Conservation (phyloP, 768 basidiomycete species). For the Sarcodon aspratus region DNA sequence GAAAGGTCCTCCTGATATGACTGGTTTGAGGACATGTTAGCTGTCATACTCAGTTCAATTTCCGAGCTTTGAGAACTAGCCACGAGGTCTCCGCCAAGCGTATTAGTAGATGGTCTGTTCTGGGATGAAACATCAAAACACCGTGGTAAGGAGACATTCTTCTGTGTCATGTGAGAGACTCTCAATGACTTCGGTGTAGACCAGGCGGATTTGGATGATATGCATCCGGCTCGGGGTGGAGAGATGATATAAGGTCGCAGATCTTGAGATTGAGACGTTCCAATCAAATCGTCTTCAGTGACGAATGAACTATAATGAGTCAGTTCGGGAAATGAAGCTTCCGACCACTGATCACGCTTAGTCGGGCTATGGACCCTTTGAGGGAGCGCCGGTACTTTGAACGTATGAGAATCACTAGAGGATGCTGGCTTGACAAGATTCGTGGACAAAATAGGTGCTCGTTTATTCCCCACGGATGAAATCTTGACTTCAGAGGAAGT, state of each 20-base stretch:
- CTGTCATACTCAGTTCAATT: slow-evolving; percentile 5
- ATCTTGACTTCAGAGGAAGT: too few species aligned
- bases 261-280: slow-evolving; percentile 5
- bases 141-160: not conserved
- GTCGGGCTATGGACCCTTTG: not conserved
- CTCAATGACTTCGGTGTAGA: slow-evolving; percentile 2
- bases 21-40: not conserved
- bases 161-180: not conserved
- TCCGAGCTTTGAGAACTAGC: slow-evolving; percentile 11
- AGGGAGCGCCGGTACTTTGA: slow-evolving; percentile 4
- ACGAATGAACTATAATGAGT: not conserved
- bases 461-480: too few species aligned
- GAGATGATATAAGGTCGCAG: not conserved
- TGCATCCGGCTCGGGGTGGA: not conserved
- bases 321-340: not conserved
- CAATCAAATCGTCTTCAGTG: not conserved
- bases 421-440: too few species aligned
- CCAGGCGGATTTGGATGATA: not conserved
- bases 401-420: not conserved
- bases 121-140: slow-evolving; percentile 10
- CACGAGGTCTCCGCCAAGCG: slow-evolving; percentile 3
- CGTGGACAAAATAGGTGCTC: too few species aligned
- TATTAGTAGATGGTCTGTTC: slow-evolving; percentile 1
- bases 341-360: too few species aligned
- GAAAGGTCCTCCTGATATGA: too few species aligned